A percentile compares a stretch with the other conserved stretches of the same genome.
Evolutionary conservation across 768 basidiomycete species (phyloP).

Genomic region (Tricholoma terreum): DNA sequence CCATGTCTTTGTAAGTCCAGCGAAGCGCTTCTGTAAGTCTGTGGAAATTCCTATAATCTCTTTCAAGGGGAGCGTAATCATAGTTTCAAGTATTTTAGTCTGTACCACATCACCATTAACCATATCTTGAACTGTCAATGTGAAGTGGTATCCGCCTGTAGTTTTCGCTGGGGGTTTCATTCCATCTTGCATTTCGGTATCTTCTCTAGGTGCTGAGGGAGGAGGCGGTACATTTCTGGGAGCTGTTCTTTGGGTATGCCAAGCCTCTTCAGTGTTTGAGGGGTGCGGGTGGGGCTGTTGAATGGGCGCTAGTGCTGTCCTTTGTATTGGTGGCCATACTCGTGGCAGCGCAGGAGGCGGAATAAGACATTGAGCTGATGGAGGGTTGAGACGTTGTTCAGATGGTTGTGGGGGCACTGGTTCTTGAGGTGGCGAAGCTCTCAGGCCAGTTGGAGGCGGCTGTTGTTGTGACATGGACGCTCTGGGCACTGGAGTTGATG

Average conservation of each 20-base stretch:
- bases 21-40: background rate
- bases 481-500: too few relatives aligned
- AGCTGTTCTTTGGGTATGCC: background rate
- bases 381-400: too few relatives aligned
- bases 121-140: slow-evolving; percentile 2
- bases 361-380: too few relatives aligned
- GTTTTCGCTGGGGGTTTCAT: background rate
- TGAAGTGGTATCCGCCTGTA: slow-evolving; percentile 5
- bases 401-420: background rate
- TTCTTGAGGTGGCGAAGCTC: background rate
- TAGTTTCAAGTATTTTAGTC: background rate
- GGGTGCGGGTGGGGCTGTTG: too few relatives aligned
- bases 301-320: too few relatives aligned
- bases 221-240: background rate
- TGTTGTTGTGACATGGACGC: too few relatives aligned
- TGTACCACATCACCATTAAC: slow-evolving; percentile 1
- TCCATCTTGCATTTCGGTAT: background rate
- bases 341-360: too few relatives aligned
- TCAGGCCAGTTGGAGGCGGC: too few relatives aligned
- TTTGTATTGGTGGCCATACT: background rate
- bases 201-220: background rate
- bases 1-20: background rate
- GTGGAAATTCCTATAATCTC: background rate
- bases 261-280: background rate
- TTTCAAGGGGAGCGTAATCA: background rate